These are phyloP conservation scores for Reutealis trisperma DNA, from an alignment of 345 rosid genomes.

Conservation along the genomic window DNA sequence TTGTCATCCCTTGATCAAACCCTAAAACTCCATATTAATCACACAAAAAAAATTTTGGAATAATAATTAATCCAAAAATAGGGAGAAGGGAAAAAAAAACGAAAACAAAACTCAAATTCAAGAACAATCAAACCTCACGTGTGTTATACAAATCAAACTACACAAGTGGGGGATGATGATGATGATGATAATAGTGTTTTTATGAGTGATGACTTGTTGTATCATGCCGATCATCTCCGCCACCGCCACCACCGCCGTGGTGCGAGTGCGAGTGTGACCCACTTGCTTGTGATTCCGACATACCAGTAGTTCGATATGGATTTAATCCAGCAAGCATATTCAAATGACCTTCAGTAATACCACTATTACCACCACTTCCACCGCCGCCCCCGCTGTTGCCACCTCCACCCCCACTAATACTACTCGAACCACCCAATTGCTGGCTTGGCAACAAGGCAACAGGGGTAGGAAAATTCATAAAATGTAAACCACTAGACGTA, in stretches of 20 bases:
- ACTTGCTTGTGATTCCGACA: slow-evolving; percentile 74
- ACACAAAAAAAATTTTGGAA: slow-evolving; percentile 43
- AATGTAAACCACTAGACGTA: slow-evolving; percentile 84
- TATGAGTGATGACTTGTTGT: slow-evolving; percentile 51
- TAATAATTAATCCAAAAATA: background rate
- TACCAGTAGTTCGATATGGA: slow-evolving; percentile 46
- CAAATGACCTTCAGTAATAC: slow-evolving; percentile 56
- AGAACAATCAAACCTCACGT: slow-evolving; percentile 69
- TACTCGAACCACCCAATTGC: slow-evolving; percentile 55
- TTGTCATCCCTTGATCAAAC: slow-evolving; percentile 29
- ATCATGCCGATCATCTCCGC: slow-evolving; percentile 63
- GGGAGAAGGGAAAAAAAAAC: background rate
- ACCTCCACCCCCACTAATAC: slow-evolving; percentile 33
- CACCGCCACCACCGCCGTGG: slow-evolving; percentile 38
- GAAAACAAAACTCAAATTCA: slow-evolving; percentile 51
- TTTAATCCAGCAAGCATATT: slow-evolving; percentile 73
- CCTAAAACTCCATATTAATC: slow-evolving; percentile 51
- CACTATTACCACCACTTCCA: slow-evolving; percentile 10
- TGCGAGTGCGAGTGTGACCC: slow-evolving; percentile 62
- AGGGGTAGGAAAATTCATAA: slow-evolving; percentile 91
- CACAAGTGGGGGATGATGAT: slow-evolving; percentile 30
- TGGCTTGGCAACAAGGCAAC: slow-evolving; percentile 78
- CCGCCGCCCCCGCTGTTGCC: slow-evolving; percentile 37
- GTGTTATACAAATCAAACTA: slow-evolving; percentile 60
- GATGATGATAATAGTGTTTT: slow-evolving; percentile 14